A percentile compares a stretch with the other conserved stretches of the same genome.
These are phyloP conservation scores for Gnaphalium uliginosum DNA, from an alignment of 129 eudicot genomes.

Conservation along the genomic window DNA sequence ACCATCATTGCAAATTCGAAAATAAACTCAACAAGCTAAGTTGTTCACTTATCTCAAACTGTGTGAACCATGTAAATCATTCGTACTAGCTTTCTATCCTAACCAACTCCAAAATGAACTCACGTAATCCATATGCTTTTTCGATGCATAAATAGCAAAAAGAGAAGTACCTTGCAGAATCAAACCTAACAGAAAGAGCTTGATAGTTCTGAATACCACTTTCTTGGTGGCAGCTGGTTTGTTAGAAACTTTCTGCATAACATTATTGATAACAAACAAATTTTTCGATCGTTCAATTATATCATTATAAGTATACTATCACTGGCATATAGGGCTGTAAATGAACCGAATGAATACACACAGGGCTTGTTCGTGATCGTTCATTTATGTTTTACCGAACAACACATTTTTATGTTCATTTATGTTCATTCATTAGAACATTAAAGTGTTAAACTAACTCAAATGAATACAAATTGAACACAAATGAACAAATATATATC, in stretches of 20 bases:
- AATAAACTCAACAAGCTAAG: neutral
- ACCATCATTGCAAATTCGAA: slow-evolving; percentile 1
- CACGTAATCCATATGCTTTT: neutral
- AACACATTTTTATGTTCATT: neutral
- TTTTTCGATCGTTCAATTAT: neutral
- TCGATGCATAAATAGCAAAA: neutral
- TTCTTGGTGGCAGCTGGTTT: slow-evolving; percentile 69
- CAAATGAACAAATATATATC: too few species aligned
- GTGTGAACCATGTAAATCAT: neutral
- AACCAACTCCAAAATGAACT: neutral
- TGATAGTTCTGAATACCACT: slow-evolving; percentile 58
- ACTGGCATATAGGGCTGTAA: slow-evolving; percentile 8
- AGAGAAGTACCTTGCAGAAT: slow-evolving; percentile 67
- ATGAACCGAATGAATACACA: slow-evolving; percentile 28
- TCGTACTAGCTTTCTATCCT: slow-evolving; percentile 12
- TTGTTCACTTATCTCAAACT: slow-evolving; percentile 11
- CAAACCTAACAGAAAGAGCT: slow-evolving; percentile 73
- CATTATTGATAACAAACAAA: neutral
- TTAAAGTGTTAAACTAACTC: neutral
- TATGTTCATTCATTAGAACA: neutral
- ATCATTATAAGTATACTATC: neutral
- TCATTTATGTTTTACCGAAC: neutral
- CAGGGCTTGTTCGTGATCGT: too few species aligned
- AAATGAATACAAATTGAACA: neutral
- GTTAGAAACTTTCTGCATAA: slow-evolving; percentile 64